Base-by-base conservation (phyloP, 2,329 filamentous ascomycete genomes). In the Coccinonectria pachysandricola region DNA sequence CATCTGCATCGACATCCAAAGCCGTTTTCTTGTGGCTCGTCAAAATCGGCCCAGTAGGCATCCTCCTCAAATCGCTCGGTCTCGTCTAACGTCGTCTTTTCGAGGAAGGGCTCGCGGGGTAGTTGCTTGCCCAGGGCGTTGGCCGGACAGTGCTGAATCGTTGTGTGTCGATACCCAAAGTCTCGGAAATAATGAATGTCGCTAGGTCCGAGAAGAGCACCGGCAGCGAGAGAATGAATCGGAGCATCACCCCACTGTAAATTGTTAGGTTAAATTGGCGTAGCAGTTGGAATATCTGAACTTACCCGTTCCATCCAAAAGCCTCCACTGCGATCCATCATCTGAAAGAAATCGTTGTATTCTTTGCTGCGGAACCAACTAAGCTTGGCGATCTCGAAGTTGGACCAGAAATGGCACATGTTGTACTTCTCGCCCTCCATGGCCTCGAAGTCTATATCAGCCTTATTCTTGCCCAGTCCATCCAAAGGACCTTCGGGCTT, bases 401-500 rank as follows among this genome's bases (percentile, higher is more conserved):
- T 98, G 56, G 86, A 94, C 91, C 91, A 98, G 65, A 95, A 98
- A 64, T 98, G 91, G 55, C 91, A 98, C 91, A 98, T 98, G 62
- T 98, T 98, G 68, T 98, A 98, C 46, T 78, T 83, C 56, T 98
- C 91, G 37, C 86, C 85, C 52, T 96, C 88, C 91, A 98, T 98
- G 21, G 78, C 73, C 49, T 96, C 87, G 0, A 80, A 77, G 48
- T 96, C 85, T 30, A 95, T 81, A 21, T 91, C 76, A 15, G 79
- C 76, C n/a, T 85, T 60, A 17, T 70, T 70, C 36, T 77, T 75
- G n/a, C n/a, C n/a, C n/a, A n/a, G n/a, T n/a, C n/a, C n/a, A n/a
- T n/a, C n/a, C n/a, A n/a, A n/a, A n/a, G n/a, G n/a, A n/a, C n/a
- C n/a, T n/a, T n/a, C n/a, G n/a, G n/a, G n/a, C n/a, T n/a, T n/a